Percentiles rank a stretch among this genome's conserved stretches.
phyloP scores from a whole-genome alignment of 352 stramenopile species.

The Pythium plurisporium region DNA sequence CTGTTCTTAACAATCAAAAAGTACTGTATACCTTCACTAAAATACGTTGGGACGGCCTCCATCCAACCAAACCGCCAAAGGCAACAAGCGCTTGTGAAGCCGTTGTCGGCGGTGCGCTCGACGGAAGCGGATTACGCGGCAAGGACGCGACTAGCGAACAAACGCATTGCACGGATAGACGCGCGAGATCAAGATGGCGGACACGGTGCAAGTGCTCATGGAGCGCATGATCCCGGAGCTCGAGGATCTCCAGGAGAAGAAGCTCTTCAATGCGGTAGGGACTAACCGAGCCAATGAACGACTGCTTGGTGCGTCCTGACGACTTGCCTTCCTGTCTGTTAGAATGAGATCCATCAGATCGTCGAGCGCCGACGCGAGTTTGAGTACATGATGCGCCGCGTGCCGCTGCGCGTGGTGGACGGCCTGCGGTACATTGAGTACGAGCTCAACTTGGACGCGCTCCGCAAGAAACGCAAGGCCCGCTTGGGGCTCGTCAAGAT shows the following conservation, averaged over 20 bases:
- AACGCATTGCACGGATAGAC: neutral
- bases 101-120: neutral
- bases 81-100: constrained; percentile 1
- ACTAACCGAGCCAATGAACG: too few species aligned
- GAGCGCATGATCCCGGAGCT: constrained; percentile 94
- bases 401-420: constrained; percentile 88
- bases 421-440: constrained; percentile 93
- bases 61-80: constrained; percentile 24
- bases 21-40: neutral
- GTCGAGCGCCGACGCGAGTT: constrained; percentile 87
- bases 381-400: constrained; percentile 89
- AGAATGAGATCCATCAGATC: constrained; percentile 89
- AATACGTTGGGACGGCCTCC: constrained; percentile 3
- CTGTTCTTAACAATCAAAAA: neutral
- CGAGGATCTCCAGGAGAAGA: constrained; percentile 87
- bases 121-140: neutral
- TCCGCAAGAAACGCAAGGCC: constrained; percentile 82
- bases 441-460: constrained; percentile 89
- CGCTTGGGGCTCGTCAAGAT: constrained; percentile 59
- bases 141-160: neutral
- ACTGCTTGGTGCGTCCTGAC: too few species aligned
- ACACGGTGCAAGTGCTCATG: constrained; percentile 91
- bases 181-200: constrained; percentile 69
- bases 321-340: too few species aligned
- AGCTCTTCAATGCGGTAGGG: constrained; percentile 67